Percentiles rank a stretch among this genome's conserved stretches.
phyloP scores from a whole-genome alignment of 345 rosid genomes.

The Abelmoschus esculentus region DNA sequence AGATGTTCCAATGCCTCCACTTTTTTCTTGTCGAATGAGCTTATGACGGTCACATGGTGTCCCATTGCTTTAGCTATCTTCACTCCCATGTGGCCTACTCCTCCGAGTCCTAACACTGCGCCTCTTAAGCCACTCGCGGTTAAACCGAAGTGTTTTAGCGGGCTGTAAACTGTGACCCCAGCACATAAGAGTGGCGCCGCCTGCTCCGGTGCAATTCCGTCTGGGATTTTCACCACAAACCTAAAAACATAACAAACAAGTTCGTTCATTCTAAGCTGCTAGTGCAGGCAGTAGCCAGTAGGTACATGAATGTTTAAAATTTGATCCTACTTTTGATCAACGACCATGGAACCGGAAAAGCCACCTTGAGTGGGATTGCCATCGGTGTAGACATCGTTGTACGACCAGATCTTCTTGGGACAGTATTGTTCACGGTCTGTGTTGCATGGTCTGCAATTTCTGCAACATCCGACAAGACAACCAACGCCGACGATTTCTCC shows the following conservation, averaged over 20 bases:
- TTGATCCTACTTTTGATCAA: slow-evolving; percentile 43
- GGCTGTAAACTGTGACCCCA: slow-evolving; percentile 84
- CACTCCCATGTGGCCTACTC: slow-evolving; percentile 99
- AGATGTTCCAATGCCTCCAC: slow-evolving; percentile 75
- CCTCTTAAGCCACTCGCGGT: slow-evolving; percentile 62
- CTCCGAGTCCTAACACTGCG: slow-evolving; percentile 85
- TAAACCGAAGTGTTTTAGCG: slow-evolving; percentile 69
- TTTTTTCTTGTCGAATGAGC: slow-evolving; percentile 85
- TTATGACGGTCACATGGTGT: slow-evolving; percentile 87
- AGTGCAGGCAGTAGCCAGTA: too few relatives aligned
- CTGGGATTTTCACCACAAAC: slow-evolving; percentile 82
- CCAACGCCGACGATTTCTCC: slow-evolving; percentile 65
- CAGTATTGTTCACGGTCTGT: slow-evolving; percentile 58
- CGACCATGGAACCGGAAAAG: slow-evolving; percentile 41
- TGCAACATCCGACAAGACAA: slow-evolving; percentile 46
- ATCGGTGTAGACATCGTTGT: slow-evolving; percentile 42
- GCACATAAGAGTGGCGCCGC: slow-evolving; percentile 58
- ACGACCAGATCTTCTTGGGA: slow-evolving; percentile 48
- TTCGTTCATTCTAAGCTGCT: too few relatives aligned
- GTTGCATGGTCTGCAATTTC: slow-evolving; percentile 38
- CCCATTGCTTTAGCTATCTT: slow-evolving; percentile 93
- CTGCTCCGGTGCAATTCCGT: slow-evolving; percentile 75
- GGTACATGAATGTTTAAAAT: too few relatives aligned
- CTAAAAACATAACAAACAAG: slow-evolving; percentile 19
- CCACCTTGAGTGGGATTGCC: slow-evolving; percentile 53